Conservation (phyloP, 2,329 filamentous ascomycete genomes). For the Exserohilum turcica region DNA sequence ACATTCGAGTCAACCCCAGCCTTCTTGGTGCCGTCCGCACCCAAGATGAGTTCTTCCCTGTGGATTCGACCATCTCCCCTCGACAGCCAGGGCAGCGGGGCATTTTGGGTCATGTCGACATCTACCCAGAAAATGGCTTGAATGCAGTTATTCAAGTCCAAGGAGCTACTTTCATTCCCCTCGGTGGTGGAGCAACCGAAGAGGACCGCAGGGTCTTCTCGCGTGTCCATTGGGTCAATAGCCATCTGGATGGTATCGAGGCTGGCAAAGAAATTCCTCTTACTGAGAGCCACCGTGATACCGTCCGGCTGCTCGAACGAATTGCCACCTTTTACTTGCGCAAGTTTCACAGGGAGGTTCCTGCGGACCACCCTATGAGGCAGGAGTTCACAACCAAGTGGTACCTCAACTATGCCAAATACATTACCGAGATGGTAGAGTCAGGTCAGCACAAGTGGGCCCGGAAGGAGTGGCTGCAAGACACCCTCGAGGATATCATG, state of each 20-base stretch:
- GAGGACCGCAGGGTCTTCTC: not conserved
- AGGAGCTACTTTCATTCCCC: not conserved
- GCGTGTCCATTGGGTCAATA: constrained; percentile 1
- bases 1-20: constrained; percentile 25
- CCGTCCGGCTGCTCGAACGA: not conserved
- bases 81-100: not conserved
- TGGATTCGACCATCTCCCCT: no score
- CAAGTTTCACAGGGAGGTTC: not conserved
- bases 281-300: not conserved
- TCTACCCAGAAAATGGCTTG: not conserved
- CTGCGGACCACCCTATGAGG: not conserved
- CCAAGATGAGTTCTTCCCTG: not conserved
- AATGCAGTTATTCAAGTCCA: not conserved
- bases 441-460: not conserved
- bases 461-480: not conserved
- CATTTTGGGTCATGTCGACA: not conserved
- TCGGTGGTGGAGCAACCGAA: not conserved
- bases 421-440: not conserved
- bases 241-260: not conserved
- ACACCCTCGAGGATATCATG: not conserved
- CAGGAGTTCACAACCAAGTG: not conserved
- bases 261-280: not conserved
- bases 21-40: not conserved
- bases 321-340: not conserved
- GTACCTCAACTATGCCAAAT: not conserved